phyloP scores from a whole-genome alignment of 495 filamentous ascomycete species.

The Penicillium pulvis region DNA sequence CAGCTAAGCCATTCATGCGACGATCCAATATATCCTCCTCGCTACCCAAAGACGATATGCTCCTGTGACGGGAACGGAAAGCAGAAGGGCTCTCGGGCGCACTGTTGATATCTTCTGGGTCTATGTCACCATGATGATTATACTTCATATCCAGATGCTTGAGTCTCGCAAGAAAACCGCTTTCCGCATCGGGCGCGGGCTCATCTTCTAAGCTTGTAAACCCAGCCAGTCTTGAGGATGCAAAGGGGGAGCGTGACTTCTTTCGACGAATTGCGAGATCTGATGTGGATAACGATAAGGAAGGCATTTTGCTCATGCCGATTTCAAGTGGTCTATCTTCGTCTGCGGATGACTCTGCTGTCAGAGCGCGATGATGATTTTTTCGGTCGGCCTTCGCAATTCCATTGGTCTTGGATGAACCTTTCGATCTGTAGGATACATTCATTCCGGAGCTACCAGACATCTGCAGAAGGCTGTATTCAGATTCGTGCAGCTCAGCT shows the following conservation, averaged over 20 bases:
- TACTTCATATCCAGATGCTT: conserved; percentile 20
- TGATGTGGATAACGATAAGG: conserved; percentile 14
- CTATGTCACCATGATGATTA: conserved; percentile 12
- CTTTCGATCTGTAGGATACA: conserved; percentile 3
- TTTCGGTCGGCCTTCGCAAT: conserved; percentile 9
- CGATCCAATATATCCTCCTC: conserved; percentile 81
- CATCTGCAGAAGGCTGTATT: conserved; percentile 24
- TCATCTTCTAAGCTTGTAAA: conserved; percentile 17
- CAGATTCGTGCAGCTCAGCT: conserved; percentile 41
- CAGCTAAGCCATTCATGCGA: conserved; percentile 82
- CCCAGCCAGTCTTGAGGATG: conserved; percentile 15
- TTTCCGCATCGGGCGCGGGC: conserved; percentile 5
- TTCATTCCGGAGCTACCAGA: conserved; percentile 7
- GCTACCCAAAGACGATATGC: conserved; percentile 74
- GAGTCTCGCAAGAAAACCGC: conserved; percentile 29
- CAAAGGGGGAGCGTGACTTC: conserved; percentile 24
- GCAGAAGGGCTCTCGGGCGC: conserved; percentile 25
- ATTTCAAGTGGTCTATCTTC: conserved; percentile 84
- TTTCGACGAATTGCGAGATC: conserved; percentile 13
- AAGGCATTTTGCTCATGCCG: conserved; percentile 50
- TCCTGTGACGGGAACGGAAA: conserved; percentile 46
- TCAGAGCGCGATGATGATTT: conserved; percentile 43
- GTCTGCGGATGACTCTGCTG: conserved; percentile 71
- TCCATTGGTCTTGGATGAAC: not conserved
- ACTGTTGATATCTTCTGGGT: conserved; percentile 29